phyloP scores from a whole-genome alignment of 208 protist genomes.

The Lotmaria passim region DNA sequence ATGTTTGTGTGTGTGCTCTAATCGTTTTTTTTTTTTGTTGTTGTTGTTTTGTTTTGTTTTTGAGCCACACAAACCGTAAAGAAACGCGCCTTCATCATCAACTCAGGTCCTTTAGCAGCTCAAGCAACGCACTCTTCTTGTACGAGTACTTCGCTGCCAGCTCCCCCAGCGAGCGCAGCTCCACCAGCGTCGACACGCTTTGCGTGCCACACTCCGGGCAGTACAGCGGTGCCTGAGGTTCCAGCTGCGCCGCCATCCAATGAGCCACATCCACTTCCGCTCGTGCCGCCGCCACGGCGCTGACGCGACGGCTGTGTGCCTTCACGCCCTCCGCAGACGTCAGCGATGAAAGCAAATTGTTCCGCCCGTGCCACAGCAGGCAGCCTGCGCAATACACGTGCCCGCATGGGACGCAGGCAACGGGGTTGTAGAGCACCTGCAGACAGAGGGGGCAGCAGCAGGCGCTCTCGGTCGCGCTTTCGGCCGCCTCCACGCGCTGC shows the following conservation, averaged over 20 bases:
- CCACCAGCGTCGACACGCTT: constrained; percentile 22
- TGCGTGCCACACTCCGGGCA: constrained; percentile 49
- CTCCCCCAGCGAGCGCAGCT: constrained; percentile 28
- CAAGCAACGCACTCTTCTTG: constrained; percentile 27
- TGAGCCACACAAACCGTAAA: too few relatives aligned
- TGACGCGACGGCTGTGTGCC: not conserved
- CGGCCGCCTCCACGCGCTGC: constrained; percentile 64
- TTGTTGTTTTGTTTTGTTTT: too few relatives aligned
- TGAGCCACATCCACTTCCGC: constrained; percentile 19
- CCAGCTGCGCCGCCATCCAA: constrained; percentile 1
- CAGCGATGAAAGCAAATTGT: constrained; percentile 27
- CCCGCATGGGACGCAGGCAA: constrained; percentile 87
- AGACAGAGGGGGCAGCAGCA: constrained; percentile 80
- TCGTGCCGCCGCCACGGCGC: not conserved
- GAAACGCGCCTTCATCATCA: too few relatives aligned
- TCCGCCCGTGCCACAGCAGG: constrained; percentile 55
- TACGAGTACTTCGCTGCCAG: constrained; percentile 39
- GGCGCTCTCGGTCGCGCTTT: constrained; percentile 78
- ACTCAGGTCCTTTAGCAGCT: constrained; percentile 23
- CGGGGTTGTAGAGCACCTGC: constrained; percentile 52
- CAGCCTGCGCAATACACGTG: constrained; percentile 83
- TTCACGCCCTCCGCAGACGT: not conserved
- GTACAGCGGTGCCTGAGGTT: constrained; percentile 15
- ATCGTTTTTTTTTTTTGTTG: too few relatives aligned
- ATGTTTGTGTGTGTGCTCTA: too few relatives aligned